Conservation (phyloP, 306 rosid genomes). For the Vachellia pachyceras region DNA sequence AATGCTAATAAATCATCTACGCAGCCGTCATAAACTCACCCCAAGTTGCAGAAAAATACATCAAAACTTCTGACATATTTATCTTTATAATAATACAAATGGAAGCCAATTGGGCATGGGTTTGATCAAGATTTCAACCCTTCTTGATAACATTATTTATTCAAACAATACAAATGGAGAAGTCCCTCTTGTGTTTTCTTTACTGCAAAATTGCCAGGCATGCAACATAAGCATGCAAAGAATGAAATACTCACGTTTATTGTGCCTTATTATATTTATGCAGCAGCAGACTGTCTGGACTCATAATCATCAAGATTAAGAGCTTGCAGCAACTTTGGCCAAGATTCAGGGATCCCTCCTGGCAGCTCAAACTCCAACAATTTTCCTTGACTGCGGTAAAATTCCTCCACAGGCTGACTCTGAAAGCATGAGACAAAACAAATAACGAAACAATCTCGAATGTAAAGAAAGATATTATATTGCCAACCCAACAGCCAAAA, state of each 20-base stretch:
- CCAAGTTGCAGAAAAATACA: conserved; percentile 34
- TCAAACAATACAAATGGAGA: conserved; percentile 35
- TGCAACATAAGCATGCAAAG: conserved; percentile 55
- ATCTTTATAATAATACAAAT: conserved; percentile 14
- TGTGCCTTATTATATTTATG: conserved; percentile 43
- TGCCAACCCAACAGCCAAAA: too few species aligned
- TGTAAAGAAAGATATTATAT: too few species aligned
- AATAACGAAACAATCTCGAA: too few species aligned
- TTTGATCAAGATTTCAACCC: conserved; percentile 37
- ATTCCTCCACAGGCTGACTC: too few species aligned
- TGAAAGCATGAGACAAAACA: too few species aligned
- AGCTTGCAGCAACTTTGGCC: too few species aligned
- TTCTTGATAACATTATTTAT: conserved; percentile 36
- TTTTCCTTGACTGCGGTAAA: too few species aligned
- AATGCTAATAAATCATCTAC: conserved; percentile 44
- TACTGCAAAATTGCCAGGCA: conserved; percentile 58
- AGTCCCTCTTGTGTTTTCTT: conserved; percentile 36
- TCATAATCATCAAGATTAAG: too few species aligned
- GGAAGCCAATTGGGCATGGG: conserved; percentile 24
- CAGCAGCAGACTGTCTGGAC: too few species aligned
- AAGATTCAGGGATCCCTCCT: too few species aligned
- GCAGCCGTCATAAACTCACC: conserved; percentile 16
- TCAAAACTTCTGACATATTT: conserved; percentile 35
- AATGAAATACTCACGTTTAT: conserved; percentile 56
- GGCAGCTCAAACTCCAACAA: too few species aligned